These are phyloP conservation scores for Fragilariopsis cylindrus DNA, from an alignment of 108 stramenopile species.

Conservation along the genomic window DNA sequence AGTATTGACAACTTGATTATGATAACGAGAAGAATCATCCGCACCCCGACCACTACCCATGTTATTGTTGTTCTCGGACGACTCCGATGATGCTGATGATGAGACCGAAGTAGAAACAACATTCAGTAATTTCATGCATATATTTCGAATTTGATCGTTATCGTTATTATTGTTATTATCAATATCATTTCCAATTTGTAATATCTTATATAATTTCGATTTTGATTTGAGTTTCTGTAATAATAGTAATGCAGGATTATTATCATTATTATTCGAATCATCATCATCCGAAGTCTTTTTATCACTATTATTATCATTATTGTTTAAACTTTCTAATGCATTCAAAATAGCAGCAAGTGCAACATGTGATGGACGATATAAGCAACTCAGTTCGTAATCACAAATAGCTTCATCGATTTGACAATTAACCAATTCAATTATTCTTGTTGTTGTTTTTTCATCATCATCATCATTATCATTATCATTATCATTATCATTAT, in stretches of 20 bases:
- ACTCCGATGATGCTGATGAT: too few relatives aligned
- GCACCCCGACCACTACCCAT: too few relatives aligned
- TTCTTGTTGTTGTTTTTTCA: background rate
- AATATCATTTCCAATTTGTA: too few relatives aligned
- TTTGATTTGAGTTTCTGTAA: background rate
- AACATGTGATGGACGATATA: constrained; percentile 9
- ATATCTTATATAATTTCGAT: background rate
- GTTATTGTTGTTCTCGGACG: too few relatives aligned
- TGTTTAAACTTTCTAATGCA: constrained; percentile 21
- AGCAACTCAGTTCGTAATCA: constrained; percentile 27
- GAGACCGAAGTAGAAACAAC: background rate
- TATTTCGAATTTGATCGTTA: background rate
- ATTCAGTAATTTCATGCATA: background rate
- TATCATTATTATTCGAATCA: too few relatives aligned
- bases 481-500: background rate
- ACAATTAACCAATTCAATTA: constrained; percentile 20
- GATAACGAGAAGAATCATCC: too few relatives aligned
- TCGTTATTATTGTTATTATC: background rate
- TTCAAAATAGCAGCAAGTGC: constrained; percentile 29
- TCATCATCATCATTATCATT: background rate
- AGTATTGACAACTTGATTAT: too few relatives aligned
- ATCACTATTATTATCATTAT: background rate
- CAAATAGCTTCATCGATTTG: constrained; percentile 20
- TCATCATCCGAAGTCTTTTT: background rate
- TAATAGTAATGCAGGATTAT: background rate